Percentiles rank a stretch among this genome's conserved stretches.
phyloP scores from a whole-genome alignment of 495 filamentous ascomycete genomes.

The Tuber indicum region DNA sequence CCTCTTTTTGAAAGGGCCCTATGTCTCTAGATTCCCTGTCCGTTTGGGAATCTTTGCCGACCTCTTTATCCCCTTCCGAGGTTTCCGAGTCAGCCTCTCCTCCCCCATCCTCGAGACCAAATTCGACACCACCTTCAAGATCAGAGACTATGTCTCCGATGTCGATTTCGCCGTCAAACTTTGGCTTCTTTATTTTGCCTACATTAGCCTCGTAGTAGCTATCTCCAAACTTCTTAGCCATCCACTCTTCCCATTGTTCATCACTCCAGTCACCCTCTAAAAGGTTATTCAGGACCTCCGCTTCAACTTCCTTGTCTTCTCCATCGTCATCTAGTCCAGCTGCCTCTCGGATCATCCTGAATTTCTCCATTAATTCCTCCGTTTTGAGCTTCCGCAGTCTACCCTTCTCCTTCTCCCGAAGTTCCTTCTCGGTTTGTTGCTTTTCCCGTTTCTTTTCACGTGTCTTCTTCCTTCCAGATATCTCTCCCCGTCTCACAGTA shows the following conservation, averaged over 20 bases:
- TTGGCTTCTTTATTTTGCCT: constrained; percentile 74
- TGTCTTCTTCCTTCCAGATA: constrained; percentile 64
- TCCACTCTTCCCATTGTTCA: constrained; percentile 78
- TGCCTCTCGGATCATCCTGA: constrained; percentile 75
- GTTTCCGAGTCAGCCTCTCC: constrained; percentile 39
- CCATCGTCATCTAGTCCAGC: constrained; percentile 66
- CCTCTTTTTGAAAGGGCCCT: constrained; percentile 59
- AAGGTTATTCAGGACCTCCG: constrained; percentile 72
- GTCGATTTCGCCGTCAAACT: constrained; percentile 94
- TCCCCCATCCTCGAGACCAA: constrained; percentile 34
- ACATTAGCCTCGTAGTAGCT: constrained; percentile 72
- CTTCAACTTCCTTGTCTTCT: constrained; percentile 59
- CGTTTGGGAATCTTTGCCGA: constrained; percentile 24
- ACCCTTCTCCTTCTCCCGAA: constrained; percentile 72
- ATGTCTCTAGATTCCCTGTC: constrained; percentile 53
- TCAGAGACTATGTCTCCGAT: constrained; percentile 87
- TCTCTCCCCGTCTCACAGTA: constrained; percentile 76
- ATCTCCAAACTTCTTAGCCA: constrained; percentile 78
- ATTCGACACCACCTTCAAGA: constrained; percentile 50
- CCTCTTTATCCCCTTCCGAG: constrained; percentile 23
- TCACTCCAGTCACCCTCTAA: constrained; percentile 82
- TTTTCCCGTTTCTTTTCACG: constrained; percentile 68
- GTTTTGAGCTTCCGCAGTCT: constrained; percentile 78
- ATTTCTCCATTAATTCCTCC: constrained; percentile 75
- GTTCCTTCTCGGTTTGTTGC: constrained; percentile 69